A percentile compares a stretch with the other conserved stretches of the same genome.
These are phyloP conservation scores for Magnaporthiopsis rhizophila DNA, from an alignment of 2,329 filamentous ascomycete genomes.

Conservation along the genomic window DNA sequence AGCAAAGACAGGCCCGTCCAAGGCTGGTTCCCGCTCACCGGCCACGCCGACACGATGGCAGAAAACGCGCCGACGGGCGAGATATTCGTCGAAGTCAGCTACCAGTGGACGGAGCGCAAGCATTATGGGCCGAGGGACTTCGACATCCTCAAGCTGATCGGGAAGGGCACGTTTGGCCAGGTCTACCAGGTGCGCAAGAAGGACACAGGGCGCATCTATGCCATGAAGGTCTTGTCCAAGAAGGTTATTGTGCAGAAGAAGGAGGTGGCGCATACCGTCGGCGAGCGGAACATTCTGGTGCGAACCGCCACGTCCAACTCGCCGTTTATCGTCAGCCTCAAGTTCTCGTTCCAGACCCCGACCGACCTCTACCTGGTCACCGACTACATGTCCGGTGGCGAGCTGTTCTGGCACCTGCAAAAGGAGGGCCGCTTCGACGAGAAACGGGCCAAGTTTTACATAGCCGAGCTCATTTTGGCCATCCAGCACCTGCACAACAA, in stretches of 20 bases:
- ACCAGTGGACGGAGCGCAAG: slow-evolving; percentile 80
- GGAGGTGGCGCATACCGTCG: slow-evolving; percentile 93
- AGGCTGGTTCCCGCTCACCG: slow-evolving; percentile 77
- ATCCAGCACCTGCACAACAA: slow-evolving; percentile 93
- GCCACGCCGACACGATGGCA: slow-evolving; percentile 61
- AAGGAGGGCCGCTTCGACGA: slow-evolving; percentile 95
- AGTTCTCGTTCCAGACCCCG: slow-evolving; percentile 97
- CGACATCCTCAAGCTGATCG: slow-evolving; percentile 90
- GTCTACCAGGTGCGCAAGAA: slow-evolving; percentile 98
- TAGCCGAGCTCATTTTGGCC: slow-evolving; percentile 91
- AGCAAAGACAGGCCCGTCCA: slow-evolving; percentile 64
- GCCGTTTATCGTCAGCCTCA: slow-evolving; percentile 93
- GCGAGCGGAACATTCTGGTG: slow-evolving; percentile 94
- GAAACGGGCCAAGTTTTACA: slow-evolving; percentile 94
- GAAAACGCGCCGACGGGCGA: slow-evolving; percentile 79
- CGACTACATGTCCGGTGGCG: slow-evolving; percentile 98
- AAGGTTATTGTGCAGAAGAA: slow-evolving; percentile 99
- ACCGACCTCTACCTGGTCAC: slow-evolving; percentile 97
- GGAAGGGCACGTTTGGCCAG: slow-evolving; percentile 96
- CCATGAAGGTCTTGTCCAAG: slow-evolving; percentile 98
- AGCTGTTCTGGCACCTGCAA: slow-evolving; percentile 97
- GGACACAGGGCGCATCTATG: slow-evolving; percentile 92
- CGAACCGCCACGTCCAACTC: slow-evolving; percentile 93
- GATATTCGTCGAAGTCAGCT: slow-evolving; percentile 77
- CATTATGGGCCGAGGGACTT: slow-evolving; percentile 94